A percentile compares a stretch with the other conserved stretches of the same genome.
phyloP scores from a whole-genome alignment of 352 stramenopile species.

The Phytophthora tentaculata region DNA sequence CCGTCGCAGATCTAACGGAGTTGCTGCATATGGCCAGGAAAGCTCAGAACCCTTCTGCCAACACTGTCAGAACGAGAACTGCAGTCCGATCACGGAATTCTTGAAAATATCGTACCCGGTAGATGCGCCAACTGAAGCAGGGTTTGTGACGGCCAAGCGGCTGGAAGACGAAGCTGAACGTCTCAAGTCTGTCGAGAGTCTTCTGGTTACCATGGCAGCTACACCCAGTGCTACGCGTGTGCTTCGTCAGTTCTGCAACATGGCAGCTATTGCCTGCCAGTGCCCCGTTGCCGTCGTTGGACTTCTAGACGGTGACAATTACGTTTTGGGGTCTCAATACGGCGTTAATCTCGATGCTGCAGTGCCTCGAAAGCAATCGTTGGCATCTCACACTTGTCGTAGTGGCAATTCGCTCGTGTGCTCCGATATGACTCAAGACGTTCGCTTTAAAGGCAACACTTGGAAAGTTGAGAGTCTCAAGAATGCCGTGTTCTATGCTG shows the following conservation, averaged over 20 bases:
- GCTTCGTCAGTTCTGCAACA: conserved; percentile 74
- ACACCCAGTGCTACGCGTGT: conserved; percentile 50
- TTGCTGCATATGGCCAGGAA: conserved; percentile 25
- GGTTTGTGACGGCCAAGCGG: conserved; percentile 47
- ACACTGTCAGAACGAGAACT: conserved; percentile 69
- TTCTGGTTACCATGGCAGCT: conserved; percentile 51
- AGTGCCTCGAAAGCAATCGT: conserved; percentile 49
- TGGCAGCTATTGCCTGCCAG: conserved; percentile 77
- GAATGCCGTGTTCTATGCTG: conserved; percentile 73
- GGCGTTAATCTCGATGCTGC: conserved; percentile 27
- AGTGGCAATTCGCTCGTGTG: conserved; percentile 69
- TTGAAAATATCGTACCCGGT: conserved; percentile 64
- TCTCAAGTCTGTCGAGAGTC: conserved; percentile 46
- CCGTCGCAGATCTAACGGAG: conserved; percentile 35
- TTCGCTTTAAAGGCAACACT: conserved; percentile 71
- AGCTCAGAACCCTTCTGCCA: conserved; percentile 38
- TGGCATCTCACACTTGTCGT: conserved; percentile 76
- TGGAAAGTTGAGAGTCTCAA: conserved; percentile 58
- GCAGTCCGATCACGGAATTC: conserved; percentile 56
- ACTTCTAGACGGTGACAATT: conserved; percentile 64
- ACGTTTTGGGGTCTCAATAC: conserved; percentile 59
- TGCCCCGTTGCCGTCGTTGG: conserved; percentile 75
- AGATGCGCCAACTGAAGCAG: conserved; percentile 20
- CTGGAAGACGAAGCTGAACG: conserved; percentile 70
- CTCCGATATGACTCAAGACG: conserved; percentile 62